Base-by-base conservation (phyloP, 2,329 filamentous ascomycete genomes). In the Nemania sp. region DNA sequence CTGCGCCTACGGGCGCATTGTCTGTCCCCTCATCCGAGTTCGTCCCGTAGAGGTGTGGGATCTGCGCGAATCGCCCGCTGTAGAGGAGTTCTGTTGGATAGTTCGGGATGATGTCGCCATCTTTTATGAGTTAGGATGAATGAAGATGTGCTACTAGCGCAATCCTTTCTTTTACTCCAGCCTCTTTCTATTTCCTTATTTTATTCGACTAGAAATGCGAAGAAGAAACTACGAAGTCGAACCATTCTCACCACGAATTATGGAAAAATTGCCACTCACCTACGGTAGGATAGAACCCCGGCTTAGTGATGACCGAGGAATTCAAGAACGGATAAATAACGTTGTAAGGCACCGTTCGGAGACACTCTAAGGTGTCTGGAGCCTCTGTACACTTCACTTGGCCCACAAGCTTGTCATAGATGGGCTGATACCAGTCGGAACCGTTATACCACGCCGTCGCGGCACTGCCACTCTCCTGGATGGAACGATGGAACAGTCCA, bases 21-120 rank as follows among this genome's bases (percentile, higher is more conserved):
- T 66, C 66, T 1, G 64, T 67, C 2, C 84, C 86, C 66, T 90
- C 86, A 61, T 89, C 86, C 1, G 79, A 79, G 66, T 88, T 89
- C 30, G 78, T 79, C 6, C 87, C 86, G 28, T 78, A 72, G 6
- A 90, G 74, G 34, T 88, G 78, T 1, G 85, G 83, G 0, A 89
- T 82, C 47, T 82, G 77, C 51, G 87, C 80, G 59, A 88, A 88
- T 15, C 77, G 76, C 41, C 84, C 84, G 5, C 76, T 67, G 1
- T 72, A 70, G 5, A 89, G 71, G 60, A 86, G 81, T 6, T 76
- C 66, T 8, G 79, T 80, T 1, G 77, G 78, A 57, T 76, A 79
- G 6, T 76, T 75, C 8, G 72, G 70, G 15, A 86, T 72, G 46
- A 86, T 76, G 61, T 84, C 80, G 1, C 79, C 78, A 59, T 87